Base-by-base conservation (phyloP, 2,329 filamentous ascomycete species). In the Talaromyces sp. region DNA sequence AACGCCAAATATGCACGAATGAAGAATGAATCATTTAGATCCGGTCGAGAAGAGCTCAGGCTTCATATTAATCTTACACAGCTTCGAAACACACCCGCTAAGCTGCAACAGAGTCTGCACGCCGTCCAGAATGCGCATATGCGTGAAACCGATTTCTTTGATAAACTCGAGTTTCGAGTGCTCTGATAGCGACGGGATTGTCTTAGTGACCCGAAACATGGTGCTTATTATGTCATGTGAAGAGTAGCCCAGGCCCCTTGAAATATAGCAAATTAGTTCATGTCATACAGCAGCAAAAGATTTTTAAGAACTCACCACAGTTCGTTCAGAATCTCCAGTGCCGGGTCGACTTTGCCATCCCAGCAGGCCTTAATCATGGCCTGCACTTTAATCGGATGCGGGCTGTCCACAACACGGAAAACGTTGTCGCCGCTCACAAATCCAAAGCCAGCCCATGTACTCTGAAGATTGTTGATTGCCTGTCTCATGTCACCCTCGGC, bases 401-500 rank as follows among this genome's bases (percentile, higher is more conserved):
- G 95, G 63, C 90, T 93, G 75, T 99, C 95, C 56, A 99, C 95
- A 9, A 99, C 95, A 69, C 90, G 91, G 82, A 99, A 99, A 9
- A 99, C 95, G 71, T 98, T 98, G 77, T 98, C 93, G 17, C 93
- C 93, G 59, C 89, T 96, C n/a, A 99, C 90, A 69, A 99, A 96
- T 0, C 93, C 93, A 71, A 98, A 99, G 1, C 95, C 95, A 4
- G 93, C 92, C 75, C 83, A 86, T 0, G 95, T 98, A 66, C 90
- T 96, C 75, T 99, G 95, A 67, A 99, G 78, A 75, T 98, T 98
- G 80, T 99, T 99, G 81, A 99, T 96, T 38, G 95, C 95, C 78
- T 99, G 95, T 63, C 95, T 87, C 95, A 99, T 99, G 73, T 99
- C 95, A 60, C 95, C 95, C 76, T 99, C 95, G 7, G 95, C 95